Base-by-base conservation (phyloP, 2,329 filamentous ascomycete genomes). In the Xylariales sp. region DNA sequence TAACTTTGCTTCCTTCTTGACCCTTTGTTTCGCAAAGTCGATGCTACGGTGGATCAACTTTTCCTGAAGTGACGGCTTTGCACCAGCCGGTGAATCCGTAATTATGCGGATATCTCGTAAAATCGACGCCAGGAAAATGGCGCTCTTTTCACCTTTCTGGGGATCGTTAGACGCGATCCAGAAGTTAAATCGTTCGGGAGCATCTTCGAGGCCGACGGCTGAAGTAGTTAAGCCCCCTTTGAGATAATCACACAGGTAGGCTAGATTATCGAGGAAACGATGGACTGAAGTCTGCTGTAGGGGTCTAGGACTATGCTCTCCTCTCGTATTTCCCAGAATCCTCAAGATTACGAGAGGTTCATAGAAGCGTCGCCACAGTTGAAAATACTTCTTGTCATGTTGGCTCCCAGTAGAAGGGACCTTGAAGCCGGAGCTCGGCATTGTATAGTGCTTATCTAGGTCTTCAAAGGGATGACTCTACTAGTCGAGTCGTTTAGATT, bases 211-310 rank as follows among this genome's bases (percentile, higher is more conserved):
- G 0, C 78, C 83, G 32, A 86, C 79, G 0, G 84, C 79, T 0
- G 84, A 81, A n/a, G 80, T 81, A 0, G 80, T 80, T 2, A 75
- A 69, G 2, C 84, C 84, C 0, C 84, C 84, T 68, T 84, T 85
- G 0, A 75, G 69, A 55, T 80, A 80, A 62, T 85, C 84, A 67
- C 83, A 85, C 6, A 86, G 69, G 69, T 81, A 84, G 8, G 82
- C 77, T 1, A 86, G 71, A 34, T 80, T 79, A 3, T 78, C 74
- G 0, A 83, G 74, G 32, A 85, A 81, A 1, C 77, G 70, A 18
- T 69, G 57, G 1, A 64, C 32, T 9, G 53, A 32, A 3, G n/a
- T 55, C n/a, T 60, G n/a, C 3, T 71, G 69, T 30, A 70, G 5
- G 2, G 39, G 67, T 64, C 65, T 46, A 12, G 69, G 34, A 1